Conservation (phyloP, 2,329 filamentous ascomycete genomes). For the Fusarium sp. region DNA sequence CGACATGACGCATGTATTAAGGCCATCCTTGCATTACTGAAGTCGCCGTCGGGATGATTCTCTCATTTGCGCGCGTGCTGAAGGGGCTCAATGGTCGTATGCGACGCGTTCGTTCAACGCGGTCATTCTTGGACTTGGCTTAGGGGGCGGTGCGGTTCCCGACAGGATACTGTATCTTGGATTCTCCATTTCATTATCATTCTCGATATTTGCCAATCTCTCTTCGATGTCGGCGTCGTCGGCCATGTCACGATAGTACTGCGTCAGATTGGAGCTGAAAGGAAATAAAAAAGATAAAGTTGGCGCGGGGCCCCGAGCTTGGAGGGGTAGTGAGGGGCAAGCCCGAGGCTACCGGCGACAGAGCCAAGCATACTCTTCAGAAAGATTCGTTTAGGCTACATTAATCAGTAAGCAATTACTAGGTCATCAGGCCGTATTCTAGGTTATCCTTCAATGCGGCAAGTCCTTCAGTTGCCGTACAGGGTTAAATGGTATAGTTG, state of each 20-base stretch:
- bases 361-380: not conserved
- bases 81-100: not conserved
- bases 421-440: accelerated
- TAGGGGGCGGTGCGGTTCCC: not conserved
- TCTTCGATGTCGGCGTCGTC: too few species aligned
- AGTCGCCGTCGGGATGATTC: accelerated
- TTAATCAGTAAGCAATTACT: accelerated
- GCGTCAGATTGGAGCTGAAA: too few species aligned
- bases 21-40: not conserved
- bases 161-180: not conserved
- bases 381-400: not conserved
- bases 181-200: not conserved
- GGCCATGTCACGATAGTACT: too few species aligned
- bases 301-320: not conserved
- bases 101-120: not conserved
- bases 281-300: too few species aligned
- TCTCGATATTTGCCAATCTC: too few species aligned
- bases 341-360: not conserved
- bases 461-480: not conserved
- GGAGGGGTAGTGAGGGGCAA: not conserved
- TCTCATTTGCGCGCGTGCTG: not conserved
- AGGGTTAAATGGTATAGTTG: not conserved
- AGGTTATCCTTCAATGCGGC: not conserved
- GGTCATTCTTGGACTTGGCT: not conserved
- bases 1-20: accelerated